Conservation (phyloP, 2,329 filamentous ascomycete genomes). For the Trichoderma sp. region DNA sequence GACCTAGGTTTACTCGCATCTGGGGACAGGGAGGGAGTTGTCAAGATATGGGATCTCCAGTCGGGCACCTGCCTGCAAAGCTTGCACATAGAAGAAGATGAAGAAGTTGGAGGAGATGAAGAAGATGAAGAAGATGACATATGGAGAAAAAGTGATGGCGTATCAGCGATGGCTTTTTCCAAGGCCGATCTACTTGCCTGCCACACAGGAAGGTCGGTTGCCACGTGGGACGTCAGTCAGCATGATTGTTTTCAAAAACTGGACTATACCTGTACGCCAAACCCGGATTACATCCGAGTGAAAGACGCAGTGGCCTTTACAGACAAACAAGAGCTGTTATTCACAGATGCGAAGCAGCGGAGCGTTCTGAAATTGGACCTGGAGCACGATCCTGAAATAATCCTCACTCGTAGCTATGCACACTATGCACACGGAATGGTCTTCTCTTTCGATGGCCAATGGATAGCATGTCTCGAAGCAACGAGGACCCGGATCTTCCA, state of each 20-base stretch:
- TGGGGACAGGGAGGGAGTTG: rapidly evolving
- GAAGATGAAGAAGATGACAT: too few species aligned
- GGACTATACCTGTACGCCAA: too few species aligned
- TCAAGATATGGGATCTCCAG: not conserved
- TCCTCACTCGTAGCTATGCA: not conserved
- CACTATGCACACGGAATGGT: not conserved
- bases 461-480: too few species aligned
- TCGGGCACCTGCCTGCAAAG: not conserved
- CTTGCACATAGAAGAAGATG: not conserved
- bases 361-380: not conserved
- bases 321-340: not conserved
- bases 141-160: too few species aligned
- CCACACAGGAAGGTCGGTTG: rapidly evolving
- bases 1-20: not conserved
- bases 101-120: rapidly evolving
- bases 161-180: not conserved
- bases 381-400: not conserved
- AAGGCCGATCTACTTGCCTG: not conserved
- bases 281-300: too few species aligned
- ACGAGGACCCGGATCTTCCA: not conserved
- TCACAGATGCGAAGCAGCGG: not conserved
- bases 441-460: not conserved
- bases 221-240: not conserved
- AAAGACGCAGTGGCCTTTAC: not conserved
- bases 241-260: not conserved